Base-by-base conservation (phyloP, 2,329 filamentous ascomycete species). In the Hymenoscyphus repandus region DNA sequence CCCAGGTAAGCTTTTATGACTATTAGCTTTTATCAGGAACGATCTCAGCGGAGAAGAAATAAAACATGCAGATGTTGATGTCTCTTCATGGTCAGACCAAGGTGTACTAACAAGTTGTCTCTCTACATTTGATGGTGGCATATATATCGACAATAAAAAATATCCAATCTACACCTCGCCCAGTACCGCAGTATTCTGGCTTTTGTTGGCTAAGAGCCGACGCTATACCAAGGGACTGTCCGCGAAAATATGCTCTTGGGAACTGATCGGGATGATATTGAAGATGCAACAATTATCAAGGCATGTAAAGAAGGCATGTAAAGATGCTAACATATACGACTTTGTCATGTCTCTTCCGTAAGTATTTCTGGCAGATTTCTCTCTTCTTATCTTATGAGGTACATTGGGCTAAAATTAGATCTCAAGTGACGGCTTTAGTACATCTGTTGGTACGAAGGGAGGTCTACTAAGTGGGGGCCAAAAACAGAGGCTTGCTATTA, bases 161-260 rank as follows among this genome's bases (percentile, higher is more conserved):
- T 97, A 62, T 85, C 82, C 53, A 77, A 76, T 10, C 75, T 96
- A 44, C 92, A 95, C 62, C 75, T 96, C 64, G 90, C 88, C 69
- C 83, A 91, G 49, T 96, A 96, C 71, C 85, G 93, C 47, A 83
- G 79, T 15, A 82, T 85, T 67, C 80, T 97, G 56, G 86, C 92
- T 0, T 83, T 99, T 9, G 92, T 99, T 12, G 90, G 86, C 32
- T 93, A 97, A 66, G 93, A 97, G 67, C 92, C 93, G 0, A 96
- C 92, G 0, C 73, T 99, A 0, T 99, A 96, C 70, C 90, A 95
- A 68, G 93, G 92, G 39, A 91, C 86, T 0, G 89, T 99, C 62
- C 81, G 79, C 58, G 91, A 97, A 32, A 97, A 97, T 66, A 90
- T 97, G 55, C 71, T 95, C 5, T 79, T 97, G 1, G 90, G 90